Percentiles rank a stretch among this genome's conserved stretches.
phyloP scores from a whole-genome alignment of 2,329 filamentous ascomycete species.

The Aspergillus candidus region DNA sequence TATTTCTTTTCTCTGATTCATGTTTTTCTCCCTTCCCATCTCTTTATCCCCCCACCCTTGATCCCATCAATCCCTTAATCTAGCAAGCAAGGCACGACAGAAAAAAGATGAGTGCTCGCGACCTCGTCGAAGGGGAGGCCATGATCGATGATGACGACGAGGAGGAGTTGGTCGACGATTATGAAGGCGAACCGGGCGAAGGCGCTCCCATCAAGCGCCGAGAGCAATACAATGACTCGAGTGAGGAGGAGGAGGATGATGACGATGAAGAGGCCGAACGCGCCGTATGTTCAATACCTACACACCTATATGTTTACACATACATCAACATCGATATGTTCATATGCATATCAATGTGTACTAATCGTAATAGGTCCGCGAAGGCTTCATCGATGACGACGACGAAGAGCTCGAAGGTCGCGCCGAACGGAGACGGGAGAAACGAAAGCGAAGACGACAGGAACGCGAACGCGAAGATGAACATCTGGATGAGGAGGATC shows the following conservation, averaged over 20 bases:
- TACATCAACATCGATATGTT: no score
- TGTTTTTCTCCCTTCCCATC: no score
- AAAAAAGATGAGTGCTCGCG: constrained; percentile 52
- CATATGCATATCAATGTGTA: constrained; percentile 10
- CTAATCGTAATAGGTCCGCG: constrained; percentile 59
- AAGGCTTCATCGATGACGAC: constrained; percentile 94
- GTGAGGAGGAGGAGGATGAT: constrained; percentile 86
- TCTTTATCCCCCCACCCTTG: no score
- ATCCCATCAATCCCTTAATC: no score
- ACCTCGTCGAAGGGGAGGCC: constrained; percentile 78
- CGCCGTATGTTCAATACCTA: constrained; percentile 49
- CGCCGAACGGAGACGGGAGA: constrained; percentile 56
- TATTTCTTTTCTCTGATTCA: no score
- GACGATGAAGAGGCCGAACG: constrained; percentile 81
- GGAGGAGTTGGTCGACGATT: constrained; percentile 73
- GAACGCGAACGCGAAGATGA: constrained; percentile 81
- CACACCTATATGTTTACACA: no score
- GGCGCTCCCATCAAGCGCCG: constrained; percentile 28
- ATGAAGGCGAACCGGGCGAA: constrained; percentile 50
- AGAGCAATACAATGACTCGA: constrained; percentile 67
- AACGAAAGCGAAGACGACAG: constrained; percentile 67
- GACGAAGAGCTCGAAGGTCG: constrained; percentile 71
- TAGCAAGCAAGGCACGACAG: not conserved
- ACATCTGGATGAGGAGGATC: constrained; percentile 83
- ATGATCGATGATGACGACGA: constrained; percentile 81